Base-by-base conservation (phyloP, 2,329 filamentous ascomycete genomes). In the Phialemonium atrogriseum region DNA sequence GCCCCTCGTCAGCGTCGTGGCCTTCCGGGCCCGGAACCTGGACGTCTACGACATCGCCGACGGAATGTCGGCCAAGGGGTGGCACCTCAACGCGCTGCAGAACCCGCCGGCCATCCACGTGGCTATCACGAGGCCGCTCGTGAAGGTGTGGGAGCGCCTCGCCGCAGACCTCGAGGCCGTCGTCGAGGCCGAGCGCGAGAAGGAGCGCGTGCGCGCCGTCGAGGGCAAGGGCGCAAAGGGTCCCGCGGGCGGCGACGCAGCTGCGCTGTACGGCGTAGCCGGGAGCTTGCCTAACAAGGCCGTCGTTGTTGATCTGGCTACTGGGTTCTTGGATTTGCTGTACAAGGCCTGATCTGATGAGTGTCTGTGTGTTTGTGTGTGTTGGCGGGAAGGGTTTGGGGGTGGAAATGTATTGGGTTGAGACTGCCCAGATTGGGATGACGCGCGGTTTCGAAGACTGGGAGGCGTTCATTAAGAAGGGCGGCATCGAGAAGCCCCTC, bases 11-110 rank as follows among this genome's bases (percentile, higher is more conserved):
- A 87, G 80, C 8, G 91, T 98, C 17, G 77, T 98, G 5, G 84
- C 91, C 2, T 96, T 96, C 62, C 74, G 73, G 9, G 79, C 83
- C n/a, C 71, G 75, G 45, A 80, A 75, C n/a, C 72, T 98, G 24
- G 79, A 95, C 59, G 82, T 94, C 41, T 98, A 98, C 62, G 88
- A 94, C 52, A 77, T 98, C 43, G 86, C 89, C 7, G 91, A 98
- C 57, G 84, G 66, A 44, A 89, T 98, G 81, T 75, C 73, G 10
- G 64, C 62, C 1, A 81, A 80, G 50, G 89, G 91, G 4, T 98
- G 91, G 91, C 91, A 98, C 60, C 68, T 98, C 37, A 98, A 96
- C 51, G 85, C 88, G 3, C 70, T 98, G 41, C 91, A 98, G 61
- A 80, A 77, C 48, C 91, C 91, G 3, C 80, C 91, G 0, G 91